Conservation (phyloP, 768 basidiomycete species). For the Hortiboletus flavorubellus region DNA sequence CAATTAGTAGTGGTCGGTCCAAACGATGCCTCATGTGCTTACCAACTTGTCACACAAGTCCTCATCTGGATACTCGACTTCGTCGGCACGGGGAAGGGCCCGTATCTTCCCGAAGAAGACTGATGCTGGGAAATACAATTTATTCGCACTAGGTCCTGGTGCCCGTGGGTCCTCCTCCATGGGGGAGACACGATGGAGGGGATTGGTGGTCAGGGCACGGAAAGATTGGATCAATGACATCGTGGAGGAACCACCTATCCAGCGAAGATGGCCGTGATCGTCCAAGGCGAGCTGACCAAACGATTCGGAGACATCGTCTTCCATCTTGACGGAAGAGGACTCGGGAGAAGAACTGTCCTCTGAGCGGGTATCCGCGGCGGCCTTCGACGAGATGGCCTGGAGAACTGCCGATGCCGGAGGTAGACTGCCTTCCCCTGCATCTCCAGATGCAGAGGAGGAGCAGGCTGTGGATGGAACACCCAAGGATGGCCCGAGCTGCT, state of each 20-base stretch:
- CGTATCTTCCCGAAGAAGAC: conserved; percentile 85
- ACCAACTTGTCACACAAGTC: conserved; percentile 87
- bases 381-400: conserved; percentile 38
- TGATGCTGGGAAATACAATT: conserved; percentile 83
- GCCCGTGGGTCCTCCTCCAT: conserved; percentile 81
- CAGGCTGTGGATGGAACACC: conserved; percentile 39
- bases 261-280: conserved; percentile 86
- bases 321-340: conserved; percentile 35
- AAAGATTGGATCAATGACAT: conserved; percentile 92
- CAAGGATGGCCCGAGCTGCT: conserved; percentile 60
- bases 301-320: conserved; percentile 78
- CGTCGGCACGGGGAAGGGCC: conserved; percentile 78
- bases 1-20: conserved; percentile 20
- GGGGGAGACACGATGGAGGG: conserved; percentile 73
- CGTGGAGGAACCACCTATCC: conserved; percentile 90
- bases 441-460: conserved; percentile 24
- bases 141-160: conserved; percentile 77
- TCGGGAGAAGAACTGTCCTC: conserved; percentile 33
- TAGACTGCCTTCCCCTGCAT: conserved; percentile 13
- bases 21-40: conserved; percentile 30
- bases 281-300: conserved; percentile 87
- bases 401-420: conserved; percentile 28
- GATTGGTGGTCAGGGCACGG: conserved; percentile 68
- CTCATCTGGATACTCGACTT: conserved; percentile 82
- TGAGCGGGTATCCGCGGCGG: conserved; percentile 35